Base-by-base conservation (phyloP, 768 basidiomycete genomes). In the Lyophyllum semitale region DNA sequence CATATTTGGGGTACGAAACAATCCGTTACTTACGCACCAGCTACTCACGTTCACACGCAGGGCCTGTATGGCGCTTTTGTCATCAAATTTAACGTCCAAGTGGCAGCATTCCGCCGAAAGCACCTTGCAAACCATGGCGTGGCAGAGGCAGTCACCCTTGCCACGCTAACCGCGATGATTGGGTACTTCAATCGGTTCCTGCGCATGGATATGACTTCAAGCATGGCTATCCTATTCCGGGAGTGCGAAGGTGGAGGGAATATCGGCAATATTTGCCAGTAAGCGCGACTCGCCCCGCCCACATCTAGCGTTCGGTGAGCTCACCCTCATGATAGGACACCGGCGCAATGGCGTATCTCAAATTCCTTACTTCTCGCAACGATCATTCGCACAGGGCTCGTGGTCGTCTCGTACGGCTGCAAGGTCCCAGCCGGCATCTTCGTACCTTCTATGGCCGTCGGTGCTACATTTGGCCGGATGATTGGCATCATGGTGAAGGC, bases 401-500 rank as follows among this genome's bases (percentile, higher is more conserved):
- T 98, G 45, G 84, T 98, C 20, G 74, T 98, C 22, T 94, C 93
- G 2, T 99, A 98, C 68, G 97, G 97, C 0, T 91, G 88, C 66
- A 98, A 94, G 69, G 97, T 99, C 0, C 97, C 97, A 1, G 92
- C 92, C 11, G 97, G 97, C 23, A 99, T 99, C 61, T 99, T 99
- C 62, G 93, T 99, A 0, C 97, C 97, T 1, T 97, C 95, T 3
- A 98, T 99, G 97, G 97, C 96, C 1, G 88, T 98, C 52, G 97
- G 97, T 35, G 97, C 97, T 3, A 90, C 93, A 0, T 98, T 98
- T 66, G 97, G 97, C 2, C 80, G 97, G 35, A 97, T 98, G 94
- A 76, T 99, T 17, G 97, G 97, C 1, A 98, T 98, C 57, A 79
- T 97, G 59, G 95, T 98, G 29, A 96, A 97, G 71, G 95, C 95